A percentile compares a stretch with the other conserved stretches of the same genome.
These are phyloP conservation scores for Neobulgaria alba DNA, from an alignment of 2,329 filamentous ascomycete genomes.

Conservation along the genomic window DNA sequence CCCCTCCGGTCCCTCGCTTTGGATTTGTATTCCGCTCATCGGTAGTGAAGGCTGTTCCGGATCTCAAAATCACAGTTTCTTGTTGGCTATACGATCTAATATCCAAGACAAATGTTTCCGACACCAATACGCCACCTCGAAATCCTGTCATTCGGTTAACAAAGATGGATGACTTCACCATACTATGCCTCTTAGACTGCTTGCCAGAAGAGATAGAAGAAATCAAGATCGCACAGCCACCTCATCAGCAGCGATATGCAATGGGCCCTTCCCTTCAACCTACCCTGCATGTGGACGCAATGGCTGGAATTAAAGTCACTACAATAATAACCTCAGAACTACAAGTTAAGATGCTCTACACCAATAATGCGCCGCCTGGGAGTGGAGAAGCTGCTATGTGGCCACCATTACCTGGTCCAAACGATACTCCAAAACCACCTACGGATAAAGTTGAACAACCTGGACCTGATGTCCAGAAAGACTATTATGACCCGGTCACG, in stretches of 20 bases:
- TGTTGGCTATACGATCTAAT: no score
- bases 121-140: neutral
- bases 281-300: no score
- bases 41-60: conserved; percentile 32
- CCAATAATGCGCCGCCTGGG: conserved; percentile 1
- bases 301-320: no score
- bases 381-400: neutral
- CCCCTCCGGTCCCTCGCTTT: conserved; percentile 30
- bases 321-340: no score
- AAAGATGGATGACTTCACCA: conserved; percentile 20
- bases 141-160: conserved; percentile 1
- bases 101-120: neutral
- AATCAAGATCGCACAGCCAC: conserved; percentile 30
- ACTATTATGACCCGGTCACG: neutral
- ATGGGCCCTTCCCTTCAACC: no score
- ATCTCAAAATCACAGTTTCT: conserved; percentile 27
- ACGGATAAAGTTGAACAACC: no score
- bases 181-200: conserved; percentile 30
- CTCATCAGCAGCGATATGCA: conserved; percentile 31
- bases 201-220: conserved; percentile 22
- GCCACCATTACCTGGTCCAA: neutral
- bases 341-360: conserved; percentile 1
- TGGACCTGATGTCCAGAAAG: neutral
- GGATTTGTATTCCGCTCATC: conserved; percentile 34
- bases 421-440: no score